Evolutionary conservation across 2,329 filamentous ascomycete genomes (phyloP).

Genomic region (Exophiala lecanii-corni): DNA sequence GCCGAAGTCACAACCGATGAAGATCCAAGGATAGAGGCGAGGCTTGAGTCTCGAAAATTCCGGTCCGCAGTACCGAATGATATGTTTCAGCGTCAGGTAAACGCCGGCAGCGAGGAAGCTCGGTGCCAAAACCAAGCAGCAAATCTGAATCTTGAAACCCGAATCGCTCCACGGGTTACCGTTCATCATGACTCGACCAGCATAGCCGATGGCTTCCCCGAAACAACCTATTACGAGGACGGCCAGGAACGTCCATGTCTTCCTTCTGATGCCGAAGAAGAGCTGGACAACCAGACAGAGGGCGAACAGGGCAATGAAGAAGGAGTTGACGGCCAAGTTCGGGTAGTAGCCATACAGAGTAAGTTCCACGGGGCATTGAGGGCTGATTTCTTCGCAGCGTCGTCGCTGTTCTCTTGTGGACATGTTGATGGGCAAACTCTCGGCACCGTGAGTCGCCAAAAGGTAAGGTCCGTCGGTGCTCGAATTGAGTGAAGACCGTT

Average conservation of each 20-base stretch:
- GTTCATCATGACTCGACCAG: constrained; percentile 51
- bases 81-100: constrained; percentile 54
- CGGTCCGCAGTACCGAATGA: constrained; percentile 52
- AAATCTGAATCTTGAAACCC: constrained; percentile 45
- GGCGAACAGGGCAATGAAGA: constrained; percentile 52
- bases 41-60: constrained; percentile 47
- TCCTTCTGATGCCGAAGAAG: constrained; percentile 45
- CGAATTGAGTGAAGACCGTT: too few species aligned
- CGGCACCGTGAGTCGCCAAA: background rate
- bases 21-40: constrained; percentile 54
- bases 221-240: constrained; percentile 44
- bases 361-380: constrained; percentile 41
- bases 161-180: constrained; percentile 53
- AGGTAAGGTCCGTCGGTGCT: background rate
- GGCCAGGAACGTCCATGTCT: constrained; percentile 53
- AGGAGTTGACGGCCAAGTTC: constrained; percentile 47
- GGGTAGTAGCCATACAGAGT: constrained; percentile 54
- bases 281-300: constrained; percentile 46
- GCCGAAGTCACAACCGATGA: constrained; percentile 55
- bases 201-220: constrained; percentile 54
- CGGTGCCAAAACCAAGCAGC: constrained; percentile 53
- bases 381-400: constrained; percentile 34
- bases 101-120: constrained; percentile 53
- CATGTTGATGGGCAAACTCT: background rate
- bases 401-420: constrained; percentile 7